Conservation (phyloP, 2,329 filamentous ascomycete species). For the Paradendryphiella salina region DNA sequence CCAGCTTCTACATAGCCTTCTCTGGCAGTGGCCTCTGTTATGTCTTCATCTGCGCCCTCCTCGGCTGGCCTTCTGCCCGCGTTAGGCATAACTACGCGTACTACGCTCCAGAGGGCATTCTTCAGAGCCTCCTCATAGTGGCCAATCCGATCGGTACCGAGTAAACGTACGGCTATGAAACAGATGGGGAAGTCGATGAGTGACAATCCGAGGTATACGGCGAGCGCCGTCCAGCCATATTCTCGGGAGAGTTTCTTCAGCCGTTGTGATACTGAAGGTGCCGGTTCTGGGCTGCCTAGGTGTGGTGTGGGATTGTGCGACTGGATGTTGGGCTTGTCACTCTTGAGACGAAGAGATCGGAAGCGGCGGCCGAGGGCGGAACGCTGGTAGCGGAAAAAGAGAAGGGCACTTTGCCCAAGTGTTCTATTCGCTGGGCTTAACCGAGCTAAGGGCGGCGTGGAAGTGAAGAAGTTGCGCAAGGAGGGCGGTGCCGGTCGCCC, state of each 20-base stretch:
- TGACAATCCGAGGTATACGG: constrained; percentile 84
- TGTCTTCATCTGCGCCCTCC: constrained; percentile 48
- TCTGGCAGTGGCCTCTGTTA: constrained; percentile 32
- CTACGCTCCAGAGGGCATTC: constrained; percentile 59
- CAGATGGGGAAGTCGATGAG: constrained; percentile 93
- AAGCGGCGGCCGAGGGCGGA: constrained; percentile 31
- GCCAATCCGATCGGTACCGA: constrained; percentile 87
- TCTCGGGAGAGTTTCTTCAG: constrained; percentile 85
- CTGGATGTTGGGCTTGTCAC: constrained; percentile 33
- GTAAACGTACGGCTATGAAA: constrained; percentile 79
- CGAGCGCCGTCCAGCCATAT: constrained; percentile 91
- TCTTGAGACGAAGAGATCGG: constrained; percentile 46
- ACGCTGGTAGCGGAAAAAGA: constrained; percentile 24
- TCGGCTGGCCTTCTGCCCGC: constrained; percentile 56
- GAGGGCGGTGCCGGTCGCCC: constrained; percentile 19
- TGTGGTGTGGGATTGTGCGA: constrained; percentile 46
- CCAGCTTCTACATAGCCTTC: constrained; percentile 54
- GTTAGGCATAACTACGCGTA: constrained; percentile 64
- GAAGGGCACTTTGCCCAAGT: constrained; percentile 21
- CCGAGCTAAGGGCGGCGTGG: constrained; percentile 20
- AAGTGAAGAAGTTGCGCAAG: constrained; percentile 37
- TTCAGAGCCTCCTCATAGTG: constrained; percentile 69
- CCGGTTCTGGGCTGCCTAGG: constrained; percentile 46
- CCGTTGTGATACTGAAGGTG: constrained; percentile 65
- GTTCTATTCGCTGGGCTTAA: constrained; percentile 11